phyloP scores from a whole-genome alignment of 352 stramenopile genomes.

The Pythium scleroteichum region DNA sequence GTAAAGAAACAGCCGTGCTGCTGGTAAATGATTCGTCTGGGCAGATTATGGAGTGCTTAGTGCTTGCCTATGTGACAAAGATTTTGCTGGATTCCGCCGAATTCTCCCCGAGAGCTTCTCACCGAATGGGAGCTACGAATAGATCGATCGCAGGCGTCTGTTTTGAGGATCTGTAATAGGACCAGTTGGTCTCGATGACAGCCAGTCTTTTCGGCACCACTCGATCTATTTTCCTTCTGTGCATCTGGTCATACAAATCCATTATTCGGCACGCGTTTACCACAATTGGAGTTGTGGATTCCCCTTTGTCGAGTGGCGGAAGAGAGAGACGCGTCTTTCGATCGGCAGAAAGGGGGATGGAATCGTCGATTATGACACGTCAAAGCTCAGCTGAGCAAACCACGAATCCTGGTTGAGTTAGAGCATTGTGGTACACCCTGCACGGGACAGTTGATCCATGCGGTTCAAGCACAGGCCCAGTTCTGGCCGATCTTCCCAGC shows the following conservation, averaged over 20 bases:
- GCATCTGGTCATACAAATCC: constrained; percentile 10
- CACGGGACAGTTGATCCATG: background rate
- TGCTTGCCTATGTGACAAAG: no score
- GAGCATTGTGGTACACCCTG: constrained; percentile 1
- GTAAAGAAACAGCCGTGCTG: no score
- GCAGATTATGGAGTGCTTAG: background rate
- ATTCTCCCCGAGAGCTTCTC: background rate
- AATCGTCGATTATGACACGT: background rate
- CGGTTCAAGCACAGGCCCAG: background rate
- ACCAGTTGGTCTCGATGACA: constrained; percentile 3
- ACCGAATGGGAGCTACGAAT: background rate
- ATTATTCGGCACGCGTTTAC: background rate
- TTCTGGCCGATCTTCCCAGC: constrained; percentile 2
- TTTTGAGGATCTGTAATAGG: background rate
- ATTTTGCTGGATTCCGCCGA: background rate
- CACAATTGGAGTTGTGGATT: constrained; percentile 1
- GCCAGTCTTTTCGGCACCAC: constrained; percentile 1
- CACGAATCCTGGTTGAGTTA: background rate
- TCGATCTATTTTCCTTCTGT: constrained; percentile 17
- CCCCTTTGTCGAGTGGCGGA: background rate
- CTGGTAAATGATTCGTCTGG: background rate
- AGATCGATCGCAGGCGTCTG: background rate
- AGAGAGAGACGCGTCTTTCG: background rate
- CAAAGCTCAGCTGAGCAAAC: constrained; percentile 4
- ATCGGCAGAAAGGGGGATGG: constrained; percentile 2